phyloP scores from a whole-genome alignment of 2,329 filamentous ascomycete species.

The Penicillium verrucosum region DNA sequence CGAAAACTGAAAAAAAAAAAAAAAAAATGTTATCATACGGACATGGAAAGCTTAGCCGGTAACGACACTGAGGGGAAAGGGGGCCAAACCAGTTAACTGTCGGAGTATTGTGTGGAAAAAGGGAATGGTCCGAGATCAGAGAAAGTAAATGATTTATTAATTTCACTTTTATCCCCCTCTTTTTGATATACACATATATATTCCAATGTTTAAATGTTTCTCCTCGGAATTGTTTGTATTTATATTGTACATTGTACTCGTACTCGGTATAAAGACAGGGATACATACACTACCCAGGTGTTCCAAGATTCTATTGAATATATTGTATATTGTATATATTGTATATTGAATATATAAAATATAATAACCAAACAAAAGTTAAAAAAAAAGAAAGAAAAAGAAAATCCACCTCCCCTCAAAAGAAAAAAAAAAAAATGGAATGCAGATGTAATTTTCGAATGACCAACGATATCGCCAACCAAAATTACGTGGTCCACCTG shows the following conservation, averaged over 20 bases:
- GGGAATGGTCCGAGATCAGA: slow-evolving; percentile 21
- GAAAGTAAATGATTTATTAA: slow-evolving; percentile 2
- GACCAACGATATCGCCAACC: slow-evolving; percentile 11
- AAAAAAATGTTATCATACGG: slow-evolving; percentile 15
- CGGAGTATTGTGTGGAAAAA: slow-evolving; percentile 21
- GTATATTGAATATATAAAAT: too few relatives aligned
- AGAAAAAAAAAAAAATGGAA: neutral
- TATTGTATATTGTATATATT: too few relatives aligned
- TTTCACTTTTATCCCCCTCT: neutral
- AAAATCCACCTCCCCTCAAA: neutral
- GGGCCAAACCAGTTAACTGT: slow-evolving; percentile 20
- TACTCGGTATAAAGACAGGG: neutral
- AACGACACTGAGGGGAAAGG: slow-evolving; percentile 19
- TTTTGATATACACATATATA: neutral
- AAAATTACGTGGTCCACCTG: slow-evolving; percentile 22
- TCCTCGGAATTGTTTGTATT: neutral
- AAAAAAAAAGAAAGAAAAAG: neutral
- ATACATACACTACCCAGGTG: neutral
- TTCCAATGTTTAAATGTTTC: neutral
- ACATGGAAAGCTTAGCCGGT: slow-evolving; percentile 20
- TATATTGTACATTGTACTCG: neutral
- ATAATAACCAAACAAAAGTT: neutral
- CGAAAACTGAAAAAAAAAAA: neutral
- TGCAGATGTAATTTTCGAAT: slow-evolving; percentile 4
- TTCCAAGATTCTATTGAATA: too few relatives aligned